Base-by-base conservation (phyloP, 2,329 filamentous ascomycete species). In the Pyrenochaeta sp. region DNA sequence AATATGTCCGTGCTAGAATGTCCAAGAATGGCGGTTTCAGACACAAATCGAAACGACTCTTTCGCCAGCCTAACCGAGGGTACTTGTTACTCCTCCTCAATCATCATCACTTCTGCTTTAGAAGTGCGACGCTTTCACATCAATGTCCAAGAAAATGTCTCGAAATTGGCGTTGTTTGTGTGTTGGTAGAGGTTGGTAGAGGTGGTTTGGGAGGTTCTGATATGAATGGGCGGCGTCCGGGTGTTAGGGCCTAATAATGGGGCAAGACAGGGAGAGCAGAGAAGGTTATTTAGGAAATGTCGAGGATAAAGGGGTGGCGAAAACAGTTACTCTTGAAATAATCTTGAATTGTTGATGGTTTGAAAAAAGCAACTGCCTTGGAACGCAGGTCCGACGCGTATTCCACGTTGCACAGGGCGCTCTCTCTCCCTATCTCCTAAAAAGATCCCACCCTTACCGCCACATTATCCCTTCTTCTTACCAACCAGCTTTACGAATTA, bases 391-490 rank as follows among this genome's bases (percentile, higher is more conserved):
- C 41, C 39, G 28, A 37, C 40, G 43, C 46, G 51, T 35, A 34
- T 44, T 37, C 39, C 24, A 37, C 21, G 40, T 48, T 44, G 41
- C 48, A 52, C 48, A 44, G 41, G 41, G 32, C 40, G 22, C 28
- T 24, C 9, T 14, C 39, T 20, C 22, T 32, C 35, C n/a, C n/a
- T n/a, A n/a, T n/a, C n/a, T n/a, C 44, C 44, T 36, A 24, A 50
- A 35, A 15, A n/a, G 28, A 26, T 38, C 44, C 41, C 48, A 48
- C 40, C 40, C 40, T 44, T 44, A 48, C 48, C 39, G 31, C 31
- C 24, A 35, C 24, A 40, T 48, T n/a, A 39, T 48, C 48, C 44
- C 48, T 51, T 47, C 38, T 36, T 23, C n/a, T 48, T 48, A 51
- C 44, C 28, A 28, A 27, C 35, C 15, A 15, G 18, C 19, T 32